Base-by-base conservation (phyloP, 2,329 filamentous ascomycete genomes). In the Phyllosticta citriasiana region DNA sequence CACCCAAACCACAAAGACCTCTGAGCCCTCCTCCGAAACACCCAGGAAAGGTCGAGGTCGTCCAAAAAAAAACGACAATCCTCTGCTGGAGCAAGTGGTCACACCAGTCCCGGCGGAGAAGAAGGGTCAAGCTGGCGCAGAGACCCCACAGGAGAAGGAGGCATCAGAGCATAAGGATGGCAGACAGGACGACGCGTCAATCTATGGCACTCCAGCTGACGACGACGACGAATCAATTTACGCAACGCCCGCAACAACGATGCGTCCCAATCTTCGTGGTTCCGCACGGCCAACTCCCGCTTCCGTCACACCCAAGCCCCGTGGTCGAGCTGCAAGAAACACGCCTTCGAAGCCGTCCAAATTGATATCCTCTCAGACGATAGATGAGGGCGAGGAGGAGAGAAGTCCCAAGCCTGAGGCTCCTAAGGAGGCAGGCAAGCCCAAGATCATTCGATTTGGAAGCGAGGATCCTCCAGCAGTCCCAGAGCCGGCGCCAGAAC, bases 391-490 rank as follows among this genome's bases (percentile, higher is more conserved):
- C 6, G 27, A 26, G n/a, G 60, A 62, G 9, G 52, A 58, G 22
- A 22, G 24, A 19, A 58, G 50, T 3, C 60, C 60, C 16, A 62
- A 55, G 52, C 22, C 40, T 9, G 57, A 54, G 22, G 19, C 35
- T 6, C 27, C 51, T 4, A 51, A 40, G 22, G 30, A 25, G 19
- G 27, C 53, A 12, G 4, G 35, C 8, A 52, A 57, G 53, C 55
- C 12, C 26, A 62, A 35, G 3, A 71, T 71, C 53, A 67, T 68
- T 53, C 71, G 72, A 25, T 74, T 75, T 61, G 69, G 66, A 56
- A 73, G 71, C 63, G 72, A 73, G 63, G 72, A 73, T 47, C 72
- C 71, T 19, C 55, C 57, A 14, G 54, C 35, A 3, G 9, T 55
- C 16, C 30, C 57, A 19, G 61, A 59, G 26, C 40, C 61, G 24